phyloP scores from a whole-genome alignment of 1,284 basidiomycete species.

The Dichomitus squalens region DNA sequence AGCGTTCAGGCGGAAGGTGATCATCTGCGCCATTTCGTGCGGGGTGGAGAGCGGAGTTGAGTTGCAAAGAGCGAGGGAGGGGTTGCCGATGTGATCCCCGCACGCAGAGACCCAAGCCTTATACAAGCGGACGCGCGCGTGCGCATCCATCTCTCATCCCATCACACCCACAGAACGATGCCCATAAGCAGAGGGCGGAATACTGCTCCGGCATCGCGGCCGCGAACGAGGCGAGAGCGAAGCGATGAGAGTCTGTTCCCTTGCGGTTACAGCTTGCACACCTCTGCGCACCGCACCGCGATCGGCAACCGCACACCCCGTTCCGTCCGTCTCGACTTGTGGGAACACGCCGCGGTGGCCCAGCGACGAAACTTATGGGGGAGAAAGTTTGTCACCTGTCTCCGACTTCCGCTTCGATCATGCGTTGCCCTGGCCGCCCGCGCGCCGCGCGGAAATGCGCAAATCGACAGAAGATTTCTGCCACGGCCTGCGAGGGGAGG shows the following conservation, averaged over 20 bases:
- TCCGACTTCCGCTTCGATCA: conserved; percentile 11
- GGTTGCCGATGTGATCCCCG: conserved; percentile 19
- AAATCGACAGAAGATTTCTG: conserved; percentile 20
- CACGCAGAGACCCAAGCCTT: conserved; percentile 10
- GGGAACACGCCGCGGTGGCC: conserved; percentile 14
- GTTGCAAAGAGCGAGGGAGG: conserved; percentile 10
- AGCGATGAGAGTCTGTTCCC: conserved; percentile 17
- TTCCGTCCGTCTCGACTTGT: conserved; percentile 13
- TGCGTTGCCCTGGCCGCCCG: conserved; percentile 11
- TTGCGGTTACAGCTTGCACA: conserved; percentile 7
- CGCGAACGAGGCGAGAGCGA: conserved; percentile 22
- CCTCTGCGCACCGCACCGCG: conserved; percentile 15
- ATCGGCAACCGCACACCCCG: conserved; percentile 17
- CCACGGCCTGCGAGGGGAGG: conserved; percentile 10
- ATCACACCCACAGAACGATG: not conserved
- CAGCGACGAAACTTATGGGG: conserved; percentile 8
- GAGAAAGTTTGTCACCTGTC: conserved; percentile 16
- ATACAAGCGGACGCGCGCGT: conserved; percentile 19
- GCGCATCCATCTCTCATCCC: not conserved
- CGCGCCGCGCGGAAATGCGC: conserved; percentile 8
- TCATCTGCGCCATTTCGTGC: conserved; percentile 19
- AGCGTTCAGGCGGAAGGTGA: conserved; percentile 28
- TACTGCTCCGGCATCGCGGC: conserved; percentile 16
- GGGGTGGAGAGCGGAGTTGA: conserved; percentile 20
- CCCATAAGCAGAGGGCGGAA: conserved; percentile 4